phyloP scores from a whole-genome alignment of 352 stramenopile species.

The Globisporangium carolinianum region DNA sequence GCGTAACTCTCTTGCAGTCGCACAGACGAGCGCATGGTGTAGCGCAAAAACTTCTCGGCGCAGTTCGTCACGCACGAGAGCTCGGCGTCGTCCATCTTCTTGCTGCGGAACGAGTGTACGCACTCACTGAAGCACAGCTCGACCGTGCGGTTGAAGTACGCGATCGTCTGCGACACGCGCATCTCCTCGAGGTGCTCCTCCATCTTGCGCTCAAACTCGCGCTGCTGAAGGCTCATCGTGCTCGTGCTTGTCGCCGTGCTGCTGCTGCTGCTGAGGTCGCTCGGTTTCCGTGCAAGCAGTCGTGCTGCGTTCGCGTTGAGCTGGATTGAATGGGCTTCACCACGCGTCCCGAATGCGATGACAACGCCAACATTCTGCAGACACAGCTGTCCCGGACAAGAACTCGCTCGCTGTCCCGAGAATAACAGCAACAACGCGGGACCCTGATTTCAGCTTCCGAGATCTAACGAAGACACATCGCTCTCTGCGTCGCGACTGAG shows the following conservation, averaged over 20 bases:
- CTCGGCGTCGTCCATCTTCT: slow-evolving; percentile 89
- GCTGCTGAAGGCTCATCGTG: slow-evolving; percentile 49
- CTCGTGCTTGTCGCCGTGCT: slow-evolving; percentile 1
- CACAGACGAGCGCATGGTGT: slow-evolving; percentile 87
- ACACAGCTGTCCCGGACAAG: background rate
- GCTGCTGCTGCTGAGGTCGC: background rate
- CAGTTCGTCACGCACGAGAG: slow-evolving; percentile 85
- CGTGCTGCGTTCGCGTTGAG: background rate
- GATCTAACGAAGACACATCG: slow-evolving; percentile 6
- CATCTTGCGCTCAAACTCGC: slow-evolving; percentile 87
- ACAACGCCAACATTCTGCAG: no score
- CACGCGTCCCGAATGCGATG: slow-evolving; percentile 6
- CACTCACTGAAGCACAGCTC: slow-evolving; percentile 88
- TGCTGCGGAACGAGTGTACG: slow-evolving; percentile 88
- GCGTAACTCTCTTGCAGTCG: slow-evolving; percentile 85
- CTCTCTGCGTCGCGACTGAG: background rate
- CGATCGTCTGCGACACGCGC: slow-evolving; percentile 85
- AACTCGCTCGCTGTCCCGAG: no score
- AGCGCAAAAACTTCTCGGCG: slow-evolving; percentile 87
- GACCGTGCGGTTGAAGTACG: slow-evolving; percentile 87
- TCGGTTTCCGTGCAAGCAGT: background rate
- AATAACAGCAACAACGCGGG: background rate
- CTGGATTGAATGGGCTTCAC: slow-evolving; percentile 8
- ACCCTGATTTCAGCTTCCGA: background rate
- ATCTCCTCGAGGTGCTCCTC: slow-evolving; percentile 89